Evolutionary conservation across 495 filamentous ascomycete genomes (phyloP).

Genomic region (Friedmanniomyces simplex): DNA sequence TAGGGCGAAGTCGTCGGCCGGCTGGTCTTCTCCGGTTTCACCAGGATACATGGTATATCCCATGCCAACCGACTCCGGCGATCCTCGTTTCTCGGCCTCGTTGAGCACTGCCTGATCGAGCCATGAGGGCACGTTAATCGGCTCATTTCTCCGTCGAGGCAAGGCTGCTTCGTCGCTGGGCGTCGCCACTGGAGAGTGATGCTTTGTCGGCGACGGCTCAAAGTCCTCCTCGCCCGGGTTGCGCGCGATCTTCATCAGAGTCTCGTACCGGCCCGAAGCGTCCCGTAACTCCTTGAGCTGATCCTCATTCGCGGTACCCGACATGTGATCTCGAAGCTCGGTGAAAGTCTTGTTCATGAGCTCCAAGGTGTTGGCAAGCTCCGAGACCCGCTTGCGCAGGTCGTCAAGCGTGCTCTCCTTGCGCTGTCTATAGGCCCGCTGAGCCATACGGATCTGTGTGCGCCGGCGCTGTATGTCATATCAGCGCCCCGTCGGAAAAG

Average conservation of each 20-base stretch:
- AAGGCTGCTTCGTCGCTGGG: neutral
- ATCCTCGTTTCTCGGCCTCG: neutral
- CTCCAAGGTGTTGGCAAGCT: constrained; percentile 55
- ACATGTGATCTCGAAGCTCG: constrained; percentile 52
- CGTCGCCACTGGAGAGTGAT: neutral
- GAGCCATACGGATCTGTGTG: constrained; percentile 79
- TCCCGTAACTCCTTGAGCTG: neutral
- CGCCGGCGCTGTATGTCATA: constrained; percentile 52
- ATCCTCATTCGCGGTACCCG: constrained; percentile 28
- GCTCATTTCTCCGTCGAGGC: constrained; percentile 23
- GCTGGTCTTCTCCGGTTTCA: neutral
- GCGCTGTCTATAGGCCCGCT: constrained; percentile 72
- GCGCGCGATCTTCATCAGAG: constrained; percentile 38
- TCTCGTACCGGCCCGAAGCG: constrained; percentile 1
- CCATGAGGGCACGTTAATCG: constrained; percentile 26
- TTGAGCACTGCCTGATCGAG: constrained; percentile 8
- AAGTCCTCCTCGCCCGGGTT: constrained; percentile 19
- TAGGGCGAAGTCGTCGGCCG: neutral
- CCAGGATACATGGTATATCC: neutral
- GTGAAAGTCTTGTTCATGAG: constrained; percentile 66
- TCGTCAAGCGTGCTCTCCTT: constrained; percentile 74
- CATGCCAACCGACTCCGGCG: neutral
- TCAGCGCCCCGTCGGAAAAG: neutral
- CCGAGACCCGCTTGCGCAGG: constrained; percentile 54
- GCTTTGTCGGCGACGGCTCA: neutral